phyloP scores from a whole-genome alignment of 371 early-diverging fungal species.

The Mortierella polycephala region DNA sequence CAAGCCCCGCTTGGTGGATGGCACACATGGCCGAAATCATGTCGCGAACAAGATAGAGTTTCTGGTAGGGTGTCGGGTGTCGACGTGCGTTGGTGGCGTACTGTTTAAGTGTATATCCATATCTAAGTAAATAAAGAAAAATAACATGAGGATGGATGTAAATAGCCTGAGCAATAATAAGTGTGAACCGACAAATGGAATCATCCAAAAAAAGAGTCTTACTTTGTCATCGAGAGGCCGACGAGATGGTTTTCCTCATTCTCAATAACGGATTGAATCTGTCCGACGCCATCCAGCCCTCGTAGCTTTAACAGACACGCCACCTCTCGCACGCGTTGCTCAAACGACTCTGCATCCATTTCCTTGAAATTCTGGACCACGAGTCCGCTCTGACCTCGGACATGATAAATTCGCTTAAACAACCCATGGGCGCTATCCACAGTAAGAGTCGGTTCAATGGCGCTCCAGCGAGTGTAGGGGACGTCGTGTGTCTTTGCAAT shows the following conservation, averaged over 20 bases:
- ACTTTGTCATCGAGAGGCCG: conserved; percentile 54
- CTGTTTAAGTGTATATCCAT: conserved; percentile 68
- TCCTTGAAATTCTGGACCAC: conserved; percentile 54
- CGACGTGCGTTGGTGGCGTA: conserved; percentile 65
- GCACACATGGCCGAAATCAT: conserved; percentile 64
- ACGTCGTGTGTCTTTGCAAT: conserved; percentile 42
- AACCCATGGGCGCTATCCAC: conserved; percentile 54
- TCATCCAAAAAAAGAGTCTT: conserved; percentile 3
- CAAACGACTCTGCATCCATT: conserved; percentile 54
- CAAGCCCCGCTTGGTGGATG: conserved; percentile 65
- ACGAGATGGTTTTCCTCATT: conserved; percentile 48
- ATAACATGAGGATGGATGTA: background rate
- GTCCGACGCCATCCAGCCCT: conserved; percentile 41
- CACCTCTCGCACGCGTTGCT: conserved; percentile 49
- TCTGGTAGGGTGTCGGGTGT: conserved; percentile 67
- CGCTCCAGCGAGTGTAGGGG: conserved; percentile 41
- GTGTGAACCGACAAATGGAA: background rate
- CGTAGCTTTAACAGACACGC: conserved; percentile 49
- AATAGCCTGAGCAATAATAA: no score
- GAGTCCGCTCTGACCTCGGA: conserved; percentile 27
- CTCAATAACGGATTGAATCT: conserved; percentile 51
- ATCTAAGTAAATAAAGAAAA: conserved; percentile 33
- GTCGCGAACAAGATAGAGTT: conserved; percentile 65
- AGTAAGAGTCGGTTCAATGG: conserved; percentile 53
- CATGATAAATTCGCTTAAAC: conserved; percentile 56